A percentile compares a stretch with the other conserved stretches of the same genome.
Conservation (phyloP, 2,329 filamentous ascomycete species). For the Colletotrichum australisinense region DNA sequence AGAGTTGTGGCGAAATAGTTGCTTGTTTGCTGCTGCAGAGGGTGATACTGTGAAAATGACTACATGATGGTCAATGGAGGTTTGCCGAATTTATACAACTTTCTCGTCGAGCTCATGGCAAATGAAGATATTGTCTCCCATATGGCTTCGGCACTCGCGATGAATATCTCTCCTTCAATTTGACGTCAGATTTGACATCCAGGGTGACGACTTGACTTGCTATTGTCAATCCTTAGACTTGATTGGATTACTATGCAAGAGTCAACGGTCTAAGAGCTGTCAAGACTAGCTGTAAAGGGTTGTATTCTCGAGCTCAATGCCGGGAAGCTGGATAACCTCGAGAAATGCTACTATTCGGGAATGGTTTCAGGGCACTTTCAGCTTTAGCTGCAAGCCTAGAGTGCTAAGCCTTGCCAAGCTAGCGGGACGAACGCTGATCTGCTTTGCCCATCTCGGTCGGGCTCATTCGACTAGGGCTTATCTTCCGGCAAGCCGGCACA, state of each 20-base stretch:
- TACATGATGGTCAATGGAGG: background rate
- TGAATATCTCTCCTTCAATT: background rate
- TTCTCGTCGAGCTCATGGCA: background rate
- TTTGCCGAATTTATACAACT: background rate
- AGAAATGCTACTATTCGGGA: background rate
- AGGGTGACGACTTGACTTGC: background rate
- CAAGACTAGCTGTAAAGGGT: background rate
- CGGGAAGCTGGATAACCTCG: background rate
- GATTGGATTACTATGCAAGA: background rate
- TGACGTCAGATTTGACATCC: background rate
- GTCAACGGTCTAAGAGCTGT: background rate
- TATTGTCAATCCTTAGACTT: background rate
- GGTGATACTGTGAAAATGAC: background rate
- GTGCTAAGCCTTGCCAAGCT: background rate
- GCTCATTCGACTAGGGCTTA: background rate
- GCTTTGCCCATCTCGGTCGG: background rate
- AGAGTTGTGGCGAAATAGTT: background rate
- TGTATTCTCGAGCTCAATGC: background rate
- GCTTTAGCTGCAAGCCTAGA: background rate
- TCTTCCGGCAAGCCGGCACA: background rate
- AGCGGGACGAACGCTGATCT: background rate
- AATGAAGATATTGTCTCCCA: background rate
- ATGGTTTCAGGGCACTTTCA: background rate
- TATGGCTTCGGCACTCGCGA: background rate
- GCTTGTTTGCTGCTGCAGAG: background rate